Conservation (phyloP, 2,329 filamentous ascomycete genomes). For the Mariannaea elegans region DNA sequence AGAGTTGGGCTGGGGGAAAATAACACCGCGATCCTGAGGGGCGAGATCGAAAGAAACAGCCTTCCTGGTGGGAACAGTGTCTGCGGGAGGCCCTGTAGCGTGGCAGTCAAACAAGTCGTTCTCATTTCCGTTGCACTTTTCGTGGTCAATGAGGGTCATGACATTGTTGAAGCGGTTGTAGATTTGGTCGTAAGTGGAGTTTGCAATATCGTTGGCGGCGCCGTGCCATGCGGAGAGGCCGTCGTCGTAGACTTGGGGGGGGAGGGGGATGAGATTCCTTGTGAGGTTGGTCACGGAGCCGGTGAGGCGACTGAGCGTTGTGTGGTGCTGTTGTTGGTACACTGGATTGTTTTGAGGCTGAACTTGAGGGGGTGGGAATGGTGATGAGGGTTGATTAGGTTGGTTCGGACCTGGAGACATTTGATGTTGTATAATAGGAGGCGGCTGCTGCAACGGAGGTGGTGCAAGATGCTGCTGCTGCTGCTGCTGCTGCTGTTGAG, state of each 20-base stretch:
- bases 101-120: constrained; percentile 60
- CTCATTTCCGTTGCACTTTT: constrained; percentile 62
- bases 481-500: constrained; percentile 7
- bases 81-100: constrained; percentile 20
- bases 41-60: constrained; percentile 1
- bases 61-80: not conserved
- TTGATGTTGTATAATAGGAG: constrained; percentile 2
- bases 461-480: not conserved
- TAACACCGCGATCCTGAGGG: constrained; percentile 16
- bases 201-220: constrained; percentile 53
- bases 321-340: constrained; percentile 24
- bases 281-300: constrained; percentile 55
- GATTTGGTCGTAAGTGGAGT: constrained; percentile 65
- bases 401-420: not conserved
- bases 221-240: constrained; percentile 54
- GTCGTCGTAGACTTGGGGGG: constrained; percentile 52
- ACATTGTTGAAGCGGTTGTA: constrained; percentile 71
- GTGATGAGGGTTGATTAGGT: not conserved
- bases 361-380: not conserved
- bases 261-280: constrained; percentile 48
- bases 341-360: constrained; percentile 12
- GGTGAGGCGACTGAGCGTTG: constrained; percentile 46
- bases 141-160: constrained; percentile 76
- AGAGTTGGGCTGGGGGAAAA: not conserved
- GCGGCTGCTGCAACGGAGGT: not conserved